Base-by-base conservation (phyloP, 1,284 basidiomycete genomes). In the Cryptococcus sp. region DNA sequence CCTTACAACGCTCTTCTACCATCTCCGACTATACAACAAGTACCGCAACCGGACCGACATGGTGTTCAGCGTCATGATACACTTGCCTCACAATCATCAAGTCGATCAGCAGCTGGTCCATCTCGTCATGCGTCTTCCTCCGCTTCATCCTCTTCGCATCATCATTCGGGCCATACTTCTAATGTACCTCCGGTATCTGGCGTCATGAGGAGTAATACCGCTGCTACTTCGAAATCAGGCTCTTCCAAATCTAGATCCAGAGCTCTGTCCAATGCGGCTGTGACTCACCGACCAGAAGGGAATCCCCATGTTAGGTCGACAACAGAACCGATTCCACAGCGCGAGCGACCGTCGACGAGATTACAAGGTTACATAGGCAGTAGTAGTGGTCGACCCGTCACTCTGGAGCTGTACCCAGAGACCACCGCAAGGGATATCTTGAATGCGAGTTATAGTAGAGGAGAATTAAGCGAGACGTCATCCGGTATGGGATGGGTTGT, bases 401-500 rank as follows among this genome's bases (percentile, higher is more conserved):
- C 57, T 13, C 46, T 76, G 31, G 73, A 77, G 33, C 41, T 75
- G 2, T 59, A 61, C 10, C 57, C 58, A 1, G 60, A 63, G 34
- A 76, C 70, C 0, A 73, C 68, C 0, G 67, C 74, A 0, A 63
- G 63, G 23, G 70, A 72, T 13, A 62, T 76, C 4, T 52, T 77
- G 35, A 50, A 46, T 6, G 53, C 50, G 23, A 63, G 65, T 5
- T 50, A 58, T 36, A 49, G 55, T 31, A 46, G 58, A 4, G 64
- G 63, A 5, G 63, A 72, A n/a, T 15, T 73, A 7, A 49, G 46
- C 2, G 65, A 62, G 8, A 50, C 58, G 0, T 43, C 51, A 1
- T 54, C 50, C 4, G 68, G 65, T 1, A 58, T 58, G 44, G 62
- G 59, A 46, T 76, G 74, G 71, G 71, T 72, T 7, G 57, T 78